phyloP scores from a whole-genome alignment of 148 eudicot genomes.

The Arbutus unedo region DNA sequence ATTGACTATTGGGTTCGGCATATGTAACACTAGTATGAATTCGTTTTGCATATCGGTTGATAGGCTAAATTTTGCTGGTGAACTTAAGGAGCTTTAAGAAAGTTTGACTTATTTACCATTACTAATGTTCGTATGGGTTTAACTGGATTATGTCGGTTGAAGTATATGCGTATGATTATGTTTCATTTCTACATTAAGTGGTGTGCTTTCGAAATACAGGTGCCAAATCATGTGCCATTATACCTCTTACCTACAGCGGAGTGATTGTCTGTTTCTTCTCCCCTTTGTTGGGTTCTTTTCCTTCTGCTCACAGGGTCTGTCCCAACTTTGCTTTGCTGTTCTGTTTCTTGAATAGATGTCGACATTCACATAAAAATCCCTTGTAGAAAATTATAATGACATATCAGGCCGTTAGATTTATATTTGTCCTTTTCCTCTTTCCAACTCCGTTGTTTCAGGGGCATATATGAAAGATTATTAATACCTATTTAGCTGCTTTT shows the following conservation, averaged over 20 bases:
- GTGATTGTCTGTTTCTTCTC: background rate
- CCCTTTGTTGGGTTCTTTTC: too few species aligned
- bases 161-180: background rate
- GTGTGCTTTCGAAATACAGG: background rate
- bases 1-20: background rate
- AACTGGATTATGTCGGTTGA: background rate
- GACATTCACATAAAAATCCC: too few species aligned
- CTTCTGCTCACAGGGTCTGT: too few species aligned
- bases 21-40: background rate
- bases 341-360: too few species aligned
- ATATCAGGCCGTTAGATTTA: too few species aligned
- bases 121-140: background rate
- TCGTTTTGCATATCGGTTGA: background rate
- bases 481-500: background rate
- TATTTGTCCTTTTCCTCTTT: background rate
- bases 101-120: conserved; percentile 5
- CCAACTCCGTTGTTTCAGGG: background rate
- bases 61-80: background rate
- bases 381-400: too few species aligned
- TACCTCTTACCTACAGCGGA: background rate
- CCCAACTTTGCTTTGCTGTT: too few species aligned
- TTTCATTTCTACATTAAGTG: background rate
- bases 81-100: background rate
- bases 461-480: background rate
- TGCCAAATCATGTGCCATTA: background rate